Evolutionary conservation across 2,329 filamentous ascomycete species (phyloP).

Genomic region (Clarireedia hainanense): DNA sequence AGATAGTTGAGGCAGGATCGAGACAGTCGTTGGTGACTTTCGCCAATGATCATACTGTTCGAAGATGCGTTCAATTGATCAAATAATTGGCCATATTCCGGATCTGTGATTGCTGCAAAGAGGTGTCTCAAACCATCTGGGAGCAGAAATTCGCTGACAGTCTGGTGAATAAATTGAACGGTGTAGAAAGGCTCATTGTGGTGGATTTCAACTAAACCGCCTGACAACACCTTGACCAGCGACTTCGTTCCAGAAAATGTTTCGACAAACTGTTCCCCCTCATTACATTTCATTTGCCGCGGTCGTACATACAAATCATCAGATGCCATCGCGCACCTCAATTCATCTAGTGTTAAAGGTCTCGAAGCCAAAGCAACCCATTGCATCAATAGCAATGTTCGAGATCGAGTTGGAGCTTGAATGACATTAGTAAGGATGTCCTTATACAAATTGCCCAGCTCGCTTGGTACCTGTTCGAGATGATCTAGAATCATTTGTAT

Average conservation of each 20-base stretch:
- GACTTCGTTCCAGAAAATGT: constrained; percentile 16
- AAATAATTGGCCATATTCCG: neutral
- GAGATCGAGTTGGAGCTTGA: constrained; percentile 2
- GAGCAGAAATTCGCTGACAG: constrained; percentile 32
- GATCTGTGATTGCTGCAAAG: neutral
- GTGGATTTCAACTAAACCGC: constrained; percentile 13
- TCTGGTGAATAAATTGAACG: constrained; percentile 34
- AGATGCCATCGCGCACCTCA: constrained; percentile 16
- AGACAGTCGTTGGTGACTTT: constrained; percentile 10
- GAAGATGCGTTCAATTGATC: neutral
- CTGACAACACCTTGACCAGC: constrained; percentile 14
- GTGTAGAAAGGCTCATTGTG: constrained; percentile 5
- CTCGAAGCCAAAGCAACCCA: constrained; percentile 19
- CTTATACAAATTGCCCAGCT: constrained; percentile 13
- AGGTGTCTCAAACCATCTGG: constrained; percentile 17
- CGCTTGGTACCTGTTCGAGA: constrained; percentile 12
- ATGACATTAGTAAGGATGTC: constrained; percentile 17
- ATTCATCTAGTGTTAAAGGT: constrained; percentile 16
- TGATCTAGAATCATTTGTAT: constrained; percentile 3
- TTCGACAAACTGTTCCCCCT: constrained; percentile 12
- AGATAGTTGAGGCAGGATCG: constrained; percentile 13
- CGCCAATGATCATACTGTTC: neutral
- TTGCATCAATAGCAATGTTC: constrained; percentile 17
- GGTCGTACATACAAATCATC: neutral
- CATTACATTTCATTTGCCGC: neutral